Evolutionary conservation across 2,329 filamentous ascomycete species (phyloP), one percentile per base, ranked within the genome.

Genomic region (Ampelomyces quisqualis): DNA sequence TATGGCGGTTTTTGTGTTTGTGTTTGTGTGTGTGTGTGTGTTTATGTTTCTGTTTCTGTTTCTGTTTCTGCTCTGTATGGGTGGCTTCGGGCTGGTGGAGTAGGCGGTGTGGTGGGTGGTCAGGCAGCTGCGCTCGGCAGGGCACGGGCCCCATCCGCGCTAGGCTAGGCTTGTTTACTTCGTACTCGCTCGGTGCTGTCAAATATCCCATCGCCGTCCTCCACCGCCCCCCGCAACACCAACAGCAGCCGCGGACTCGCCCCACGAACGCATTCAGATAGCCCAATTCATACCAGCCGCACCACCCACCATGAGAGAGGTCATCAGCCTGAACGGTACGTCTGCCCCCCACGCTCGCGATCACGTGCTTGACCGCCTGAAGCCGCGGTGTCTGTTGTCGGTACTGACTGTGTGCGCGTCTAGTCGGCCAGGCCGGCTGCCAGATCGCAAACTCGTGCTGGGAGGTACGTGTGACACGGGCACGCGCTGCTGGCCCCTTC

Each of bases 371-470:
- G 68, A 73, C 69, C 72, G 70, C 71, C 67, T 56, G 45, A 41
- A 43, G 47, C 40, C 53, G 54, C 51, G 48, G 37, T 51, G 35
- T 34, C 49, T 37, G 38, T 49, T 52, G 41, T 55, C 45, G 43
- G 64, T 75, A 64, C 80, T 86, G 70, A 86, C 77, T 55, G 59
- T 67, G 51, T 53, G 66, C 73, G 69, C 65, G 72, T 73, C 68
- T 74, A 98, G 93, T 98, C 81, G 93, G 93, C 77, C 93, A 98
- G 84, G 93, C 93, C 73, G 93, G 93, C 86, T 97, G 93, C 85
- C 93, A 98, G 76, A 98, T 98, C 71, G 93, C 91, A 78, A 98
- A 98, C 81, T 93, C 93, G 66, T 97, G 93, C 85, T 98, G 93
- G 93, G 93, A 98, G 90, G 93, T 98, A 79, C 79, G 88, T 79